Conservation (phyloP, 495 filamentous ascomycete species). For the Trichocladium uniseriatum region DNA sequence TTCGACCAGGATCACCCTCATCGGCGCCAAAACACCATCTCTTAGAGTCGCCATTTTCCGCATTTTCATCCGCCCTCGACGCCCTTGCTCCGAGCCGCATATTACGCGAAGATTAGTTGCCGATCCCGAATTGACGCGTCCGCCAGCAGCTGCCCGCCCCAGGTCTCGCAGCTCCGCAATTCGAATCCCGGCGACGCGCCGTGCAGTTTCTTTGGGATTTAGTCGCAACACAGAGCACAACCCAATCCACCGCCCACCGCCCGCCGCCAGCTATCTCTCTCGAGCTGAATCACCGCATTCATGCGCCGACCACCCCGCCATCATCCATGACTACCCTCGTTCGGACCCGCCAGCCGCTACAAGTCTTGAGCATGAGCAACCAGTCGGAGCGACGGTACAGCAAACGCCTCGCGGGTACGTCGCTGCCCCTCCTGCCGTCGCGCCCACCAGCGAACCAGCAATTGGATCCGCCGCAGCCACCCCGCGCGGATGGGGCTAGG, state of each 20-base stretch:
- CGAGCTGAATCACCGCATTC: constrained; percentile 3
- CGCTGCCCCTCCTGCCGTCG: constrained; percentile 7
- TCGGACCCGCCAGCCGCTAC: constrained; percentile 47
- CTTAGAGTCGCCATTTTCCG: background rate
- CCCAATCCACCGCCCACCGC: background rate
- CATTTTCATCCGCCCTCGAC: background rate
- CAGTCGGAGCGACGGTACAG: constrained; percentile 46
- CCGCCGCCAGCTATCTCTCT: background rate
- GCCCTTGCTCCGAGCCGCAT: background rate
- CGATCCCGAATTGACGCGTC: constrained; percentile 3
- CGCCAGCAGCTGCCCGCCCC: background rate
- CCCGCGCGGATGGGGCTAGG: constrained; percentile 4
- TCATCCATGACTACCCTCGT: constrained; percentile 54
- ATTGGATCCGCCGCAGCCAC: background rate
- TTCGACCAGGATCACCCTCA: background rate
- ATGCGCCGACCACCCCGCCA: constrained; percentile 28
- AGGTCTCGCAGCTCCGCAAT: background rate
- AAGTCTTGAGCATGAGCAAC: constrained; percentile 52
- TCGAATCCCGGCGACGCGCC: constrained; percentile 12
- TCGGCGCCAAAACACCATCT: constrained; percentile 3
- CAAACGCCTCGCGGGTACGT: constrained; percentile 48
- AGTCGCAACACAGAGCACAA: background rate
- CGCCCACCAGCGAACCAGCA: constrained; percentile 1
- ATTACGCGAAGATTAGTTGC: constrained; percentile 1
- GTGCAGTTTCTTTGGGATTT: background rate